phyloP scores from a whole-genome alignment of 306 rosid genomes.

The Prunus armeniaca region DNA sequence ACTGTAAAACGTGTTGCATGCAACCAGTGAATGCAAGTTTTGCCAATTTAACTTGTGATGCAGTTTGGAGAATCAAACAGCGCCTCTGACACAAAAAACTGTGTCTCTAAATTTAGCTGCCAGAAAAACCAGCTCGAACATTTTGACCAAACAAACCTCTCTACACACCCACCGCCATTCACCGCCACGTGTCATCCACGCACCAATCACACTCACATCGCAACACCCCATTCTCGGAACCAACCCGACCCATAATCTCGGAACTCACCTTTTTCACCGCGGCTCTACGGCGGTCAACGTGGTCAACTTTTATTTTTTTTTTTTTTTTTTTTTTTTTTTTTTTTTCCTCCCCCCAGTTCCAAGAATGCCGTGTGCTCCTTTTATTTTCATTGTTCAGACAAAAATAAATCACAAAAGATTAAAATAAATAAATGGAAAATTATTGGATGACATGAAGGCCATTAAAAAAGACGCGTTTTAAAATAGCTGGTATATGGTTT shows the following conservation, averaged over 20 bases:
- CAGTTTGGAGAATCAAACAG: background rate
- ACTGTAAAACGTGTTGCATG: no score
- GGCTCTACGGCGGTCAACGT: background rate
- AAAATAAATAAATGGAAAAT: background rate
- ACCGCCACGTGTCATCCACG: background rate
- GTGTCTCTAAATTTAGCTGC: slow-evolving; percentile 13
- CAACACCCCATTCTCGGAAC: background rate
- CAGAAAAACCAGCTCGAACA: slow-evolving; percentile 4
- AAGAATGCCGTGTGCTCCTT: background rate
- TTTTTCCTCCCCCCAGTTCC: background rate
- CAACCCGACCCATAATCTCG: background rate
- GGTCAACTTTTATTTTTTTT: background rate
- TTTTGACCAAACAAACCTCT: slow-evolving; percentile 12
- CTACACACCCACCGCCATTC: background rate
- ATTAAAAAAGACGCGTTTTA: background rate
- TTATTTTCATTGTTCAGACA: background rate
- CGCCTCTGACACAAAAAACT: background rate
- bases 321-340: background rate
- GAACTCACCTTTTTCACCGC: slow-evolving; percentile 3
- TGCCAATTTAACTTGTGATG: no score
- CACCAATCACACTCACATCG: background rate
- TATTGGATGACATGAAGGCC: background rate
- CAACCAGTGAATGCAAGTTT: no score
- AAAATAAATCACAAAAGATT: background rate
- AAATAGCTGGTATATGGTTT: background rate